These are phyloP conservation scores for Microcos paniculata DNA, from an alignment of 345 rosid species.

Conservation along the genomic window DNA sequence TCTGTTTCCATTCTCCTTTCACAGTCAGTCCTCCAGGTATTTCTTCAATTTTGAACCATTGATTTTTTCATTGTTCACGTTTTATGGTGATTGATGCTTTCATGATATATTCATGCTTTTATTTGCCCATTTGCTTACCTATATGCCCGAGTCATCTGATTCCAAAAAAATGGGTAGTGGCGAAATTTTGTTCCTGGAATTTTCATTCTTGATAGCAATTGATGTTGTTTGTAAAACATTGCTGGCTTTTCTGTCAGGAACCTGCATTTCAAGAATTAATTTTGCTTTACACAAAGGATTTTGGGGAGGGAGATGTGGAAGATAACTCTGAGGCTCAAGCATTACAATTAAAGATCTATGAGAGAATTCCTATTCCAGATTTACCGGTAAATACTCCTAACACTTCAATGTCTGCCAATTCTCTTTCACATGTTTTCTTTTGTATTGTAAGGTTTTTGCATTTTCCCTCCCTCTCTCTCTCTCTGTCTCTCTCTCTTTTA, in stretches of 20 bases:
- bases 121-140: neutral
- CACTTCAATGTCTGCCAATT: constrained; percentile 29
- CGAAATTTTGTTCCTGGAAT: constrained; percentile 6
- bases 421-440: constrained; percentile 23
- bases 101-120: constrained; percentile 9
- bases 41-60: constrained; percentile 7
- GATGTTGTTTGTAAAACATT: constrained; percentile 19
- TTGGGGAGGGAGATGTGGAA: constrained; percentile 35
- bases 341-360: constrained; percentile 76
- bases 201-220: neutral
- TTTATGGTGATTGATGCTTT: constrained; percentile 10
- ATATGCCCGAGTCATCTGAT: neutral
- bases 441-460: neutral
- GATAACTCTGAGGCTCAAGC: constrained; percentile 54
- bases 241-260: constrained; percentile 55
- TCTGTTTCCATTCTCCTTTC: constrained; percentile 84
- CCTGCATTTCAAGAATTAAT: constrained; percentile 90
- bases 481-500: neutral
- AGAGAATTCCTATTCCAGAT: constrained; percentile 94
- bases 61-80: constrained; percentile 9
- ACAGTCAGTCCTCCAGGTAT: constrained; percentile 85
- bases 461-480: too few relatives aligned
- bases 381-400: constrained; percentile 63
- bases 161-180: neutral
- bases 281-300: constrained; percentile 67